Evolutionary conservation across 495 filamentous ascomycete genomes (phyloP), one percentile per base, ranked within the genome.

Genomic region (Oidiodendron maius): DNA sequence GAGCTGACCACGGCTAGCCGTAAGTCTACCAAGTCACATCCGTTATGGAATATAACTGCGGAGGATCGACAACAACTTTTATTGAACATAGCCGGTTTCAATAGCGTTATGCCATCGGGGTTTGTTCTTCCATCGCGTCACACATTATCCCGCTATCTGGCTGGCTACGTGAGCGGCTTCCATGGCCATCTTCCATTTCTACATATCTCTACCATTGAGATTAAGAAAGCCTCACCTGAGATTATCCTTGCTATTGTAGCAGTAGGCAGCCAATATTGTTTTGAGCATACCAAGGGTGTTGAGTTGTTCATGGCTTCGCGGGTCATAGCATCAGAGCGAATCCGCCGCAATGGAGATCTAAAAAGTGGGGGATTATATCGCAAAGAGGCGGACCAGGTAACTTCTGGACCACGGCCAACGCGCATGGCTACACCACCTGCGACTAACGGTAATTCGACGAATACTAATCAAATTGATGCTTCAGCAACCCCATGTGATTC

Each of bases 141-240:
- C 55, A 88, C 96, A 61, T 80, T 97, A 51, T 87, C 94, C 59
- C 86, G 91, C 55, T 96, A 86, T 61, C 86, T 96, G 46, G 78
- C 78, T 26, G 84, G 89, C 41, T 97, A 96, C 68, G 82, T 97
- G 52, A 81, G 81, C 54, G 94, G 89, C 61, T 95, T 94, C 56
- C 91, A 96, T 60, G 90, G 91, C 1, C 91, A 97, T 63, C 65
- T 93, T 30, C 93, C 93, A n/a, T 95, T 97, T 62, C 62, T 95
- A 46, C 91, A 96, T 64, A 76, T 94, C 46, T 85, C 91, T 34
- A 95, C 91, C 17, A 74, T 96, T 47, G 77, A 78, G 42, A 77
- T 85, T 46, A 70, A 77, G 43, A 86, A 86, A 38, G 89, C 89
- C 36, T 86, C 84, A 41, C 89, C 89, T 40, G 95, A 87, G 60